phyloP scores from a whole-genome alignment of 2,329 filamentous ascomycete genomes.

The Botrytis porri region DNA sequence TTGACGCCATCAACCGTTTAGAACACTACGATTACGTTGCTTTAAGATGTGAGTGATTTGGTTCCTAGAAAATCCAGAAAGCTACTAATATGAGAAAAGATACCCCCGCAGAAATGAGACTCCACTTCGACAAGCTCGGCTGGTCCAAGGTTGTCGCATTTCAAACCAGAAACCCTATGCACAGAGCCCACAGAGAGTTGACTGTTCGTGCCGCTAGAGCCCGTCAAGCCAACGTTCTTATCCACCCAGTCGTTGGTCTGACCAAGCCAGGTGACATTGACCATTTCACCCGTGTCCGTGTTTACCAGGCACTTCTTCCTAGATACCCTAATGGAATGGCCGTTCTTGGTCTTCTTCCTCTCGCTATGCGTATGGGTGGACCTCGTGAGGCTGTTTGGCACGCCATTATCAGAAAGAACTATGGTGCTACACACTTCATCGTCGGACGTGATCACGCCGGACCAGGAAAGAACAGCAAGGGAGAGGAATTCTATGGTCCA shows the following conservation, averaged over 20 bases:
- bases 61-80: neutral
- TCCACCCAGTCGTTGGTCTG: slow-evolving; percentile 96
- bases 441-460: slow-evolving; percentile 97
- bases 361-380: slow-evolving; percentile 99
- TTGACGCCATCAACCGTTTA: slow-evolving; percentile 90
- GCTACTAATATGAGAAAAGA: slow-evolving; percentile 48
- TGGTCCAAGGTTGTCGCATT: slow-evolving; percentile 98
- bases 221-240: slow-evolving; percentile 96
- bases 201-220: slow-evolving; percentile 94
- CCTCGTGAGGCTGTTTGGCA: slow-evolving; percentile 99
- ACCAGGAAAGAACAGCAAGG: slow-evolving; percentile 96
- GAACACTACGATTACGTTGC: slow-evolving; percentile 99
- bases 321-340: slow-evolving; percentile 99
- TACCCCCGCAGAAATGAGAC: slow-evolving; percentile 88
- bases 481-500: slow-evolving; percentile 94
- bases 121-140: slow-evolving; percentile 99
- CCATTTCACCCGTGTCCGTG: slow-evolving; percentile 98
- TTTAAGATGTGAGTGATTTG: slow-evolving; percentile 70
- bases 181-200: slow-evolving; percentile 95
- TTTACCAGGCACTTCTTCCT: slow-evolving; percentile 94
- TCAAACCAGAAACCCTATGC: slow-evolving; percentile 99
- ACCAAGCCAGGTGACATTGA: slow-evolving; percentile 99
- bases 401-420: slow-evolving; percentile 99
- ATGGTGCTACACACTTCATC: slow-evolving; percentile 98
- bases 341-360: slow-evolving; percentile 85